A percentile compares a stretch with the other conserved stretches of the same genome.
phyloP scores from a whole-genome alignment of 208 protist genomes.

The Crithidia fasciculata region DNA sequence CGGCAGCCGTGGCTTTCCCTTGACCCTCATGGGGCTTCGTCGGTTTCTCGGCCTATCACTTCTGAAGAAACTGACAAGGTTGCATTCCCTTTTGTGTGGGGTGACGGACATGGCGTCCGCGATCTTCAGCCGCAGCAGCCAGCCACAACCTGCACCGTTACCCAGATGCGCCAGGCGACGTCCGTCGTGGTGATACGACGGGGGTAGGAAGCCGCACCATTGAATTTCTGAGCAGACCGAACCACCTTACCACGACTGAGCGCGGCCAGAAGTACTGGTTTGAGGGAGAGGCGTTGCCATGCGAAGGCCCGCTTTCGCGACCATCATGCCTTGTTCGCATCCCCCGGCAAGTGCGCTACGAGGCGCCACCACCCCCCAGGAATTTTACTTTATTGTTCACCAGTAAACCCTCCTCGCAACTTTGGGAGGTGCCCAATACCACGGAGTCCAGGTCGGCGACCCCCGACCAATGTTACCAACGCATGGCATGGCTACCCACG shows the following conservation, averaged over 20 bases:
- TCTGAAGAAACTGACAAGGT: background rate
- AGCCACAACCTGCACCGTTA: background rate
- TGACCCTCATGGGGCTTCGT: background rate
- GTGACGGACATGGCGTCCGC: background rate
- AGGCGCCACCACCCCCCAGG: background rate
- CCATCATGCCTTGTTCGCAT: background rate
- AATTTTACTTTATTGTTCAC: background rate
- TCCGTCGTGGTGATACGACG: background rate
- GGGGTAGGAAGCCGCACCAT: background rate
- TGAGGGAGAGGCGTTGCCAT: background rate
- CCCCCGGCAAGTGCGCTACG: background rate
- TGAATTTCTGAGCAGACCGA: background rate
- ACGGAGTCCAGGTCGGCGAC: background rate
- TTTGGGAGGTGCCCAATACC: background rate
- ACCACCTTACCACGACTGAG: background rate
- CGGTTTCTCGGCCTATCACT: background rate
- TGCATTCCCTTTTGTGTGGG: background rate
- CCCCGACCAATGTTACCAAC: background rate
- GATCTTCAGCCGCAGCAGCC: background rate
- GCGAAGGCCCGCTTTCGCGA: background rate
- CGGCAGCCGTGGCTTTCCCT: background rate
- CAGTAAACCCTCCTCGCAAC: background rate
- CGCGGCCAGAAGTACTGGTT: background rate
- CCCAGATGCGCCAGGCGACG: background rate
- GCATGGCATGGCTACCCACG: background rate